Evolutionary conservation across 2,329 filamentous ascomycete species (phyloP).

Genomic region (Chalaropsis ovoidea): DNA sequence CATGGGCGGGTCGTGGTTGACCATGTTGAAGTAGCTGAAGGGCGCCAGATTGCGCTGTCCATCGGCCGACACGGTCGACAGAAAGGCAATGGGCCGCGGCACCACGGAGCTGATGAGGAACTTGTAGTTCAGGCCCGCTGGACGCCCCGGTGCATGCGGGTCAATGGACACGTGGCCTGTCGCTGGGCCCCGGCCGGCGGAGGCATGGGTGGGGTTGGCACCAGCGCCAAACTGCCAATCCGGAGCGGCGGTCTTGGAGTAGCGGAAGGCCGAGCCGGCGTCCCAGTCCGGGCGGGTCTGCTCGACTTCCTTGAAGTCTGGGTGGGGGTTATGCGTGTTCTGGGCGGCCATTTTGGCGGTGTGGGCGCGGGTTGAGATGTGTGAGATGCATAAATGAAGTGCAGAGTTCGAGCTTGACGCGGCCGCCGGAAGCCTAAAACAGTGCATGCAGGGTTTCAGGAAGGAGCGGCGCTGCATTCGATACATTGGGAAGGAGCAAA

Average conservation of each 20-base stretch:
- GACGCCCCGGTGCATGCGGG: constrained; percentile 61
- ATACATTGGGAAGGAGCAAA: constrained; percentile 1
- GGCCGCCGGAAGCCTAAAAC: background rate
- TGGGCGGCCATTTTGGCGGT: constrained; percentile 19
- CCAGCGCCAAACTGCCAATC: constrained; percentile 57
- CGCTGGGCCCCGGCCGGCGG: constrained; percentile 32
- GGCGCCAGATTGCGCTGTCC: constrained; percentile 63
- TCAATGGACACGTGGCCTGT: constrained; percentile 65
- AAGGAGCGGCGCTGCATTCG: constrained; percentile 2
- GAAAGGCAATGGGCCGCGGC: constrained; percentile 66
- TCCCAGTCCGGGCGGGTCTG: constrained; percentile 54
- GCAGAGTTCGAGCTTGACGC: constrained; percentile 22
- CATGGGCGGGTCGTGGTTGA: constrained; percentile 77
- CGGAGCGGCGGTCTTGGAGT: constrained; percentile 54
- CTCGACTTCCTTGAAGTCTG: constrained; percentile 66
- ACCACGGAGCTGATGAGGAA: constrained; percentile 74
- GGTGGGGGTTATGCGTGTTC: constrained; percentile 54
- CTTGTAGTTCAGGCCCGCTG: constrained; percentile 73
- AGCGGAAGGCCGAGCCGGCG: constrained; percentile 38
- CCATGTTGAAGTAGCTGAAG: constrained; percentile 75
- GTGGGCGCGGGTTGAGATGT: constrained; percentile 9
- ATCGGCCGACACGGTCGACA: constrained; percentile 53
- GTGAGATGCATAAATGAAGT: constrained; percentile 26
- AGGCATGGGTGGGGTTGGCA: constrained; percentile 42
- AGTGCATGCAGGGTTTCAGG: constrained; percentile 6